A percentile compares a stretch with the other conserved stretches of the same genome.
Conservation (phyloP, 1,284 basidiomycete genomes). For the Tylopilus orsonianus region DNA sequence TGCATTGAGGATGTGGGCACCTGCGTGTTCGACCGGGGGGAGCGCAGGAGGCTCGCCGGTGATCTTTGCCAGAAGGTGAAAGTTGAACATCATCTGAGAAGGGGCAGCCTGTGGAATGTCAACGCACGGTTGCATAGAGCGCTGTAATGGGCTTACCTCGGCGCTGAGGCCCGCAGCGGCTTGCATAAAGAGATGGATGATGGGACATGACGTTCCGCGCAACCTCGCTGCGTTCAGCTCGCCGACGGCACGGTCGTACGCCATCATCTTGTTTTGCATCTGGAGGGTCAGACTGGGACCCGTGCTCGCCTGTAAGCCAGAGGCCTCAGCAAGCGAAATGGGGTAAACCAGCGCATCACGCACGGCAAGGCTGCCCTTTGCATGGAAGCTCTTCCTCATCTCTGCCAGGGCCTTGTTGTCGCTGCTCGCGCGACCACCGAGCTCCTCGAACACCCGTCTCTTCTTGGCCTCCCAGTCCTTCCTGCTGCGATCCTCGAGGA, state of each 20-base stretch:
- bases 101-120: conserved; percentile 41
- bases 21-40: conserved; percentile 71
- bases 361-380: conserved; percentile 55
- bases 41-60: conserved; percentile 65
- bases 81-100: conserved; percentile 65
- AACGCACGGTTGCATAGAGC: conserved; percentile 6
- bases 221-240: conserved; percentile 74
- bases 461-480: conserved; percentile 91
- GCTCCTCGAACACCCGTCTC: conserved; percentile 86
- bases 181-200: conserved; percentile 68
- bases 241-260: conserved; percentile 81
- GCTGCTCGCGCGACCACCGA: conserved; percentile 62
- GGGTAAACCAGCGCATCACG: conserved; percentile 23
- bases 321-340: conserved; percentile 8
- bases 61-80: conserved; percentile 72
- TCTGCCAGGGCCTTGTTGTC: conserved; percentile 56
- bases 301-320: conserved; percentile 42
- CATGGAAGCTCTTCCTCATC: conserved; percentile 53
- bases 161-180: conserved; percentile 56
- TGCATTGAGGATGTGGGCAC: conserved; percentile 75
- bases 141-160: conserved; percentile 44
- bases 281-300: conserved; percentile 63
- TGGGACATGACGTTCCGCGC: conserved; percentile 70
- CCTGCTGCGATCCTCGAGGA: conserved; percentile 73
- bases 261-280: conserved; percentile 94